Percentiles rank a stretch among this genome's conserved stretches.
These are phyloP conservation scores for Tuber calosporum DNA, from an alignment of 495 filamentous ascomycete genomes.

Conservation along the genomic window DNA sequence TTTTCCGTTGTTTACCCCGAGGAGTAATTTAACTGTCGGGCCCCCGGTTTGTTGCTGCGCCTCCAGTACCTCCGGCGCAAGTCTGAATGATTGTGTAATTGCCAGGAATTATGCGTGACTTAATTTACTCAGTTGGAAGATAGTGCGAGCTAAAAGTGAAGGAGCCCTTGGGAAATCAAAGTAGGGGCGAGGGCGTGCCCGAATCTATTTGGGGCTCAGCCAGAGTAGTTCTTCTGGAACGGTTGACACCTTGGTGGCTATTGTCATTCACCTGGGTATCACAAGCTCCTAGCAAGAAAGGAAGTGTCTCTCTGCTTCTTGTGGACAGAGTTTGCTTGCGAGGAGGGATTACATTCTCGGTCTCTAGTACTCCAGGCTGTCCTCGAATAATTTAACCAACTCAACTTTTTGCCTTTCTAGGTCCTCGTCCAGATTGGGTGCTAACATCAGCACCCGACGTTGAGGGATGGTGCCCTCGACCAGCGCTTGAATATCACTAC, in stretches of 20 bases:
- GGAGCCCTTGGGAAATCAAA: neutral
- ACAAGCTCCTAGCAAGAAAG: neutral
- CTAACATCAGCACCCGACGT: slow-evolving; percentile 80
- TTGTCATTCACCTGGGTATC: neutral
- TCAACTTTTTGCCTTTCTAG: slow-evolving; percentile 59
- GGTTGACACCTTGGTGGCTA: neutral
- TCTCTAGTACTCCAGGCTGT: slow-evolving; percentile 56
- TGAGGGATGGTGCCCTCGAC: slow-evolving; percentile 95
- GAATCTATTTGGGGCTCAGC: neutral
- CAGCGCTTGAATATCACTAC: slow-evolving; percentile 64
- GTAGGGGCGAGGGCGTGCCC: neutral
- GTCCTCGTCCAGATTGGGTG: slow-evolving; percentile 67
- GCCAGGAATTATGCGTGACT: neutral
- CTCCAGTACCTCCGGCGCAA: neutral
- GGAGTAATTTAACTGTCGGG: neutral
- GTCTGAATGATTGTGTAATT: neutral
- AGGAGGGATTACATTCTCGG: neutral
- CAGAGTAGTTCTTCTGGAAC: neutral
- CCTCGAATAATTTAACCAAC: slow-evolving; percentile 57
- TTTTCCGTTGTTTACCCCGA: neutral
- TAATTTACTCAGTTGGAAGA: neutral
- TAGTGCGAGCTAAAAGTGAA: neutral
- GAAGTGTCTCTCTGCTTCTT: neutral
- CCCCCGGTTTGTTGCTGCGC: neutral
- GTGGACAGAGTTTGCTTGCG: neutral